Base-by-base conservation (phyloP, 139 green algal genomes). In the Raphidocelis subcapitata region DNA sequence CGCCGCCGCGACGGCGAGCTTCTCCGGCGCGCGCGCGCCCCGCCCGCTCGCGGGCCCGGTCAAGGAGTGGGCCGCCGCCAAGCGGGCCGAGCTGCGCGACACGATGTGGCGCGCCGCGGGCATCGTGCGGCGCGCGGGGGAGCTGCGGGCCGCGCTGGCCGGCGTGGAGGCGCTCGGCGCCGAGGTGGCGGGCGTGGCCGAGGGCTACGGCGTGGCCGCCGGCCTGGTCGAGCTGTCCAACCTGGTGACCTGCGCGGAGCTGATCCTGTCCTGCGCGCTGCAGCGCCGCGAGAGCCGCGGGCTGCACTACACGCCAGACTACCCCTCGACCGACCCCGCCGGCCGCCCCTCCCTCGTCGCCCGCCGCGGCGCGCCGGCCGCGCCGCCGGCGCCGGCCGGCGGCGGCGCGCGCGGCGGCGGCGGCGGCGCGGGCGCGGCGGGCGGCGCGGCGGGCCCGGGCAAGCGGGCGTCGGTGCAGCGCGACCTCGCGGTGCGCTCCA, bases 91-190 rank as follows among this genome's bases (percentile, higher is more conserved):
- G 69, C 62, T 98, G 66, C 85, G 85, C 0, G 55, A 55, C 10
- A 63, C 91, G 3, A 99, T 99, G 96, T 99, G 95, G 94, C 49
- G 82, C 24, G 68, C 60, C 32, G 87, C 85, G 16, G 96, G 96
- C 69, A 99, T 99, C 37, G 89, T 98, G 56, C 83, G 96, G 26
- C 81, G 76, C 65, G 83, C 67, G 24, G 73, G 69, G 41, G 85
- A 87, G 44, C 85, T 99, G 72, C 44, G 77, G 62, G n/a, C 26
- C 0, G 91, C 86, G 0, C 78, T 88, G 44, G 26, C 67, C 24
- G 59, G 79, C 32, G 57, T 94, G 10, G 65, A 79, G 20, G 57
- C 64, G n/a, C 28, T 95, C 31, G 78, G 83, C 18, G 59, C 87
- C n/a, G 89, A 97, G 62, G 79, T 82, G 15, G 76, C 85, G 31